A percentile compares a stretch with the other conserved stretches of the same genome.
Conservation (phyloP, 2,329 filamentous ascomycete species). For the Cladosporium sp. region DNA sequence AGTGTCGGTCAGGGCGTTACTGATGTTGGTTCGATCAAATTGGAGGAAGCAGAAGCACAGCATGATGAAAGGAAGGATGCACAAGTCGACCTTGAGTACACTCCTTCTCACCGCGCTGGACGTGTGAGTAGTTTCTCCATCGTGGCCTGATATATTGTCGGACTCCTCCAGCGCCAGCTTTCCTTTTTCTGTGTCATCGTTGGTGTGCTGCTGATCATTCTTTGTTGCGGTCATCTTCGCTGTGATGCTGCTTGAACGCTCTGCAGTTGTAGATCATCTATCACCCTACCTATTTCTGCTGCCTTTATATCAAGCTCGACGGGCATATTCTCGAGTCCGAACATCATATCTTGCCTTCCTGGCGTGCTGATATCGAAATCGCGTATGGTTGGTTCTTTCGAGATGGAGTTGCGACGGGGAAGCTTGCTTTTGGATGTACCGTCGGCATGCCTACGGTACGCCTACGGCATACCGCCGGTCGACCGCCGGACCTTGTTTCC, state of each 20-base stretch:
- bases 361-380: slow-evolving; percentile 1
- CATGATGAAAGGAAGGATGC: slow-evolving; percentile 4
- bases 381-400: slow-evolving; percentile 1
- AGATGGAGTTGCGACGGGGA: neutral
- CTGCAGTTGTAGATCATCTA: neutral
- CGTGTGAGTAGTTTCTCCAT: neutral
- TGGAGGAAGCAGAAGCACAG: slow-evolving; percentile 4
- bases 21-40: slow-evolving; percentile 5
- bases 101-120: neutral
- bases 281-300: neutral
- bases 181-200: neutral
- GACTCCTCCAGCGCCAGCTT: neutral
- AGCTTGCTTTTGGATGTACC: neutral
- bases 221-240: neutral
- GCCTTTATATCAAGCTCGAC: neutral
- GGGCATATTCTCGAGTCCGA: neutral
- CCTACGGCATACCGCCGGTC: neutral
- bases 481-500: neutral
- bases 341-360: neutral
- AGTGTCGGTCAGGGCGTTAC: neutral
- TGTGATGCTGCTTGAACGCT: neutral
- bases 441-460: neutral
- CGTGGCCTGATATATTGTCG: neutral
- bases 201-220: neutral
- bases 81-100: neutral